Evolutionary conservation across 495 filamentous ascomycete species (phyloP).

Genomic region (Tuber umbilicatum): DNA sequence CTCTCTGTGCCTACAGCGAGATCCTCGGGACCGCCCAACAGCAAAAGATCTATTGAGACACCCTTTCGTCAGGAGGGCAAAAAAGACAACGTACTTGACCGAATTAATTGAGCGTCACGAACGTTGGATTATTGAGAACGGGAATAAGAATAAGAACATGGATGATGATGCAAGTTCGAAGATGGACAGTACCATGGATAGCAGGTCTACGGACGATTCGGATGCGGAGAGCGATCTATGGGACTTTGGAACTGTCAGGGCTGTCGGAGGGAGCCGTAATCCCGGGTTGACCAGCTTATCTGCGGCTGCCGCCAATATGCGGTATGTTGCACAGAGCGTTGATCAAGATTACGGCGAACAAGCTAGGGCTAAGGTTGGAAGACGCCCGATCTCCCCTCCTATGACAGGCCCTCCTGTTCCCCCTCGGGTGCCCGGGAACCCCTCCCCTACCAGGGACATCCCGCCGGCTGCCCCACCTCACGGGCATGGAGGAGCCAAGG

Average conservation of each 20-base stretch:
- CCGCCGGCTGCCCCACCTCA: conserved; percentile 38
- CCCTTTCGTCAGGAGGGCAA: conserved; percentile 81
- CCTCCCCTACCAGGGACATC: conserved; percentile 28
- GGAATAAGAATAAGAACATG: conserved; percentile 68
- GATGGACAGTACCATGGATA: conserved; percentile 47
- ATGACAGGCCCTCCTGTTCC: conserved; percentile 32
- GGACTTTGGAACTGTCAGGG: conserved; percentile 96
- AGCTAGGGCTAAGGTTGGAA: conserved; percentile 18
- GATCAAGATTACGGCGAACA: conserved; percentile 30
- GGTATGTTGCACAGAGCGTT: conserved; percentile 37
- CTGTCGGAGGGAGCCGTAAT: conserved; percentile 42
- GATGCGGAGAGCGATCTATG: conserved; percentile 72
- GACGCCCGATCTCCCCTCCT: conserved; percentile 29
- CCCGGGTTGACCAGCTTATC: conserved; percentile 38
- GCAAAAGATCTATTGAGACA: conserved; percentile 88
- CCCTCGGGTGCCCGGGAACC: conserved; percentile 20
- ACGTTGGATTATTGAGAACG: conserved; percentile 44
- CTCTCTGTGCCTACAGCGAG: conserved; percentile 79
- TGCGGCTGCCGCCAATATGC: conserved; percentile 37
- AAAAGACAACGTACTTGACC: conserved; percentile 70
- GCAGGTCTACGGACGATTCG: conserved; percentile 60
- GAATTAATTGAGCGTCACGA: conserved; percentile 70
- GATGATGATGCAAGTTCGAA: conserved; percentile 53
- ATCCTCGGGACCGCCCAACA: conserved; percentile 72
- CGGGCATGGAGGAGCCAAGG: conserved; percentile 24